These are phyloP conservation scores for Teunomyces funiuensis DNA, from an alignment of 805 yeast genomes.

Conservation along the genomic window DNA sequence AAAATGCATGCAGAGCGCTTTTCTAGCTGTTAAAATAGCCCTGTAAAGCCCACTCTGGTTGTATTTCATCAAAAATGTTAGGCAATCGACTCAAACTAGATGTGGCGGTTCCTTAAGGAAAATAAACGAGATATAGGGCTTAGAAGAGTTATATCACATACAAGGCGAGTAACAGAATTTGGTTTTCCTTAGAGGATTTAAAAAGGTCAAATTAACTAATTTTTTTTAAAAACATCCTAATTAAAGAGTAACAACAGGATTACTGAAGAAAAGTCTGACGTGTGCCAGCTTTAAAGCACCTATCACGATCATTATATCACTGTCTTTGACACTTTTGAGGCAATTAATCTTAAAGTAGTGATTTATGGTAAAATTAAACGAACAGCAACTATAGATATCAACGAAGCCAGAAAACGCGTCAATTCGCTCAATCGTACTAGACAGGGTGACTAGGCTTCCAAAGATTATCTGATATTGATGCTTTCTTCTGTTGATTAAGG, in stretches of 20 bases:
- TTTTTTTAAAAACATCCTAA: background rate
- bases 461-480: constrained; percentile 19
- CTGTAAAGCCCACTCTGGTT: too few species aligned
- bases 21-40: too few species aligned
- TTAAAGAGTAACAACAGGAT: background rate
- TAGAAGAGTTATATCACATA: too few species aligned
- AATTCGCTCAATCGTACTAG: constrained; percentile 1
- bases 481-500: constrained; percentile 21
- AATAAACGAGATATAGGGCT: too few species aligned
- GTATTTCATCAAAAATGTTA: too few species aligned
- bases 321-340: background rate
- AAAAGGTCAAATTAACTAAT: background rate
- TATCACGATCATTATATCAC: background rate
- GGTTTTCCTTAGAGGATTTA: background rate
- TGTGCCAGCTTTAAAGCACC: background rate
- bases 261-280: background rate
- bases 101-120: too few species aligned
- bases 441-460: constrained; percentile 12
- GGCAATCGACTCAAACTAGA: too few species aligned
- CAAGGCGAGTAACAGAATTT: too few species aligned
- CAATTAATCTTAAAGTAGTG: background rate
- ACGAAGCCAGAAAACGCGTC: constrained; percentile 4
- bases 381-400: background rate
- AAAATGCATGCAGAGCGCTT: too few species aligned
- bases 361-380: background rate